These are phyloP conservation scores for Cyberlindnera mrakii DNA, from an alignment of 805 yeast species.

Conservation along the genomic window DNA sequence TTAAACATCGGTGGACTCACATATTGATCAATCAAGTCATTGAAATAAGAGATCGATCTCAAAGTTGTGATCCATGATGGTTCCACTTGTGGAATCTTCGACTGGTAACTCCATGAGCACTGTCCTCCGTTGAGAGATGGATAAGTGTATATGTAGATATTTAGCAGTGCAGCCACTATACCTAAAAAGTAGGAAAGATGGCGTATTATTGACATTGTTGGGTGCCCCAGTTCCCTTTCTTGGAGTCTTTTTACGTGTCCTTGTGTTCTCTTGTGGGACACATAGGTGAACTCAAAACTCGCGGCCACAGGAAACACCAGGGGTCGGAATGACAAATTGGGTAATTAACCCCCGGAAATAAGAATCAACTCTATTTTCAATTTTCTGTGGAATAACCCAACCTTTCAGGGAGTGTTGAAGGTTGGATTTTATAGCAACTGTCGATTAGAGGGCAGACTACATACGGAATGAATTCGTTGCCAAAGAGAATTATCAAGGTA, in stretches of 20 bases:
- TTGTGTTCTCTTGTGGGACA: no score
- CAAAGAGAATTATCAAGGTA: slow-evolving; percentile 88
- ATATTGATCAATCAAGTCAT: slow-evolving; percentile 22
- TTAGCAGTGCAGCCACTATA: slow-evolving; percentile 38
- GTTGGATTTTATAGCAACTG: no score
- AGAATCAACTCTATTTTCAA: no score
- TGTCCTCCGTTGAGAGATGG: slow-evolving; percentile 51
- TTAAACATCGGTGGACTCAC: slow-evolving; percentile 18
- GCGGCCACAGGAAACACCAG: no score
- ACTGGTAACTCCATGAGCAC: slow-evolving; percentile 54
- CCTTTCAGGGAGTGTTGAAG: no score
- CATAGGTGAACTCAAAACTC: no score
- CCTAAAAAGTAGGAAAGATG: slow-evolving; percentile 21
- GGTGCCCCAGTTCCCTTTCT: no score
- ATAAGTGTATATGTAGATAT: slow-evolving; percentile 67
- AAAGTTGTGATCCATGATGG: slow-evolving; percentile 6
- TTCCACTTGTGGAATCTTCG: slow-evolving; percentile 8
- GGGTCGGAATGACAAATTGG: no score
- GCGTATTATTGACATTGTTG: slow-evolving; percentile 16
- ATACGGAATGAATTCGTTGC: slow-evolving; percentile 22
- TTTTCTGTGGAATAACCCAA: no score
- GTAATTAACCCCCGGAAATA: no score
- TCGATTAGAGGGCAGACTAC: no score
- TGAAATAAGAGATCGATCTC: slow-evolving; percentile 16
- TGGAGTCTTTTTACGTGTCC: no score